These are phyloP conservation scores for Neonectria neomacrospora DNA, from an alignment of 2,329 filamentous ascomycete species.

Conservation along the genomic window DNA sequence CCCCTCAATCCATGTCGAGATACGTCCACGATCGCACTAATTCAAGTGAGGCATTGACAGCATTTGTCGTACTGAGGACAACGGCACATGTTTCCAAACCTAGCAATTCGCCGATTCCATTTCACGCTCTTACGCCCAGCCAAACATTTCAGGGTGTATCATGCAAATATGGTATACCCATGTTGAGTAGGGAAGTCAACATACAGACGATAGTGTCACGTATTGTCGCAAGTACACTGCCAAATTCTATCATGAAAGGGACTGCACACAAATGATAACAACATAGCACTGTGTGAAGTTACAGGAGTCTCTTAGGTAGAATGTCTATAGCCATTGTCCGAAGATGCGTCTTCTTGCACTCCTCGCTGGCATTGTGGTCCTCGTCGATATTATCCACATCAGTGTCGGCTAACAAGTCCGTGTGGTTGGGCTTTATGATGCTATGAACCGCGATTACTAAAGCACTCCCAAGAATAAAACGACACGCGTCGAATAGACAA, in stretches of 20 bases:
- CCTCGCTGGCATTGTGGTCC: not conserved
- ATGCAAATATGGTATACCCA: slow-evolving; percentile 12
- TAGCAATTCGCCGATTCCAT: too few relatives aligned
- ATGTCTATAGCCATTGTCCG: not conserved
- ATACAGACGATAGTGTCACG: slow-evolving; percentile 49
- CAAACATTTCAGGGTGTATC: too few relatives aligned
- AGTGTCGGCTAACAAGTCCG: not conserved
- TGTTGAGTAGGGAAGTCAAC: slow-evolving; percentile 18
- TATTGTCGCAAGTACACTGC: slow-evolving; percentile 41
- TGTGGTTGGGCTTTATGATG: not conserved
- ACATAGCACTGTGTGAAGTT: slow-evolving; percentile 44
- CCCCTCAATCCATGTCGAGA: too few relatives aligned
- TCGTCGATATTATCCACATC: not conserved
- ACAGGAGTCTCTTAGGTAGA: slow-evolving; percentile 30
- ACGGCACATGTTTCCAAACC: too few relatives aligned
- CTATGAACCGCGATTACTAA: not conserved
- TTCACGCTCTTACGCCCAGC: too few relatives aligned
- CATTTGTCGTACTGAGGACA: too few relatives aligned
- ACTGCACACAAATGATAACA: slow-evolving; percentile 48
- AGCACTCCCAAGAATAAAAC: too few relatives aligned
- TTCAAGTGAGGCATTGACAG: too few relatives aligned
- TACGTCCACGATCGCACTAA: too few relatives aligned
- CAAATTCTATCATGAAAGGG: slow-evolving; percentile 56
- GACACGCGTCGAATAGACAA: too few relatives aligned
- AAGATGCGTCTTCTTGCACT: not conserved